Conservation (phyloP, 179 eudicot species). For the Silene noctiflora region DNA sequence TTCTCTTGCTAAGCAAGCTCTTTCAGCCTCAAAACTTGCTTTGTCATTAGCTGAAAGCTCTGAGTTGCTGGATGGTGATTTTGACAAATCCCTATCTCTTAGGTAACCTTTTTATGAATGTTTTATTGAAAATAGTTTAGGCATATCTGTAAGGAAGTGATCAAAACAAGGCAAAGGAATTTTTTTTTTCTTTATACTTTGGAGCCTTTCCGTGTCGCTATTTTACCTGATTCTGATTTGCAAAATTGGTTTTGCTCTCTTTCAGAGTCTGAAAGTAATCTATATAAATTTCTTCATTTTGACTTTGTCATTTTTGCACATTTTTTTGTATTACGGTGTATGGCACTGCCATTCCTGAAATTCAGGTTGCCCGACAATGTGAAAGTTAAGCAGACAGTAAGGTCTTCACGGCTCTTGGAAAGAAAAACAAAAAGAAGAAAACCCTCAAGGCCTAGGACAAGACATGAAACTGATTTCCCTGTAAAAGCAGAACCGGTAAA, state of each 20-base stretch:
- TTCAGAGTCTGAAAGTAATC: background rate
- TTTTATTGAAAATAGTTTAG: background rate
- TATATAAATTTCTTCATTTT: background rate
- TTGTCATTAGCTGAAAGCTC: slow-evolving; percentile 47
- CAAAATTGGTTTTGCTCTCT: background rate
- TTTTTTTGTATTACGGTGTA: background rate
- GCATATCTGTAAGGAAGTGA: background rate
- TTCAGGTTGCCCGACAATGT: slow-evolving; percentile 37
- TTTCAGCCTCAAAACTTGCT: slow-evolving; percentile 74
- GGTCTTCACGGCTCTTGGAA: slow-evolving; percentile 75
- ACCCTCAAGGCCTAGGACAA: slow-evolving; percentile 37
- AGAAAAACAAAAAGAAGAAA: slow-evolving; percentile 63
- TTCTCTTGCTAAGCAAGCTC: slow-evolving; percentile 80
- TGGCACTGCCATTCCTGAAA: slow-evolving; percentile 15
- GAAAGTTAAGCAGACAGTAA: slow-evolving; percentile 43
- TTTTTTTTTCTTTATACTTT: background rate
- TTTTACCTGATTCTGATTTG: background rate
- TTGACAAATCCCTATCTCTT: slow-evolving; percentile 34
- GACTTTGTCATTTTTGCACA: background rate
- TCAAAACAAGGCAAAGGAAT: no score
- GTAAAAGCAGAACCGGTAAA: slow-evolving; percentile 36
- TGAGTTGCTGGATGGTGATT: slow-evolving; percentile 32
- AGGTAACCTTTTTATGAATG: slow-evolving; percentile 34
- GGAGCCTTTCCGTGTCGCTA: background rate
- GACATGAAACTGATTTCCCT: slow-evolving; percentile 34